phyloP scores from a whole-genome alignment of 1,139 yeast genomes.

The Sugiyamaella pinicola region DNA sequence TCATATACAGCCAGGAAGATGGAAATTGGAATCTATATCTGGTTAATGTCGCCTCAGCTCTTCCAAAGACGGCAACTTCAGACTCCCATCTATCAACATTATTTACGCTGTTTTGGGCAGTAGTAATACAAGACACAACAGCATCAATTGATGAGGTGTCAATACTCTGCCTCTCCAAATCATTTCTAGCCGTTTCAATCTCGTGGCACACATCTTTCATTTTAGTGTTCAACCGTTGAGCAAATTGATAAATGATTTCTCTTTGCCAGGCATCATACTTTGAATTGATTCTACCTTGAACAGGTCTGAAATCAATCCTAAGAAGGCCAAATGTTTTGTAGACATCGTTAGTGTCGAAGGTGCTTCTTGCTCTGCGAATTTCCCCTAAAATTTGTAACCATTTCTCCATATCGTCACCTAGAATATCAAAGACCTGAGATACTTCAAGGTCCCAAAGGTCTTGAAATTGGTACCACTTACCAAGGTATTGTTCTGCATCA shows the following conservation, averaged over 20 bases:
- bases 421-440: conserved; percentile 39
- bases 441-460: conserved; percentile 59
- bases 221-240: conserved; percentile 41
- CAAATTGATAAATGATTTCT: conserved; percentile 50
- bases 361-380: conserved; percentile 49
- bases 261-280: conserved; percentile 64
- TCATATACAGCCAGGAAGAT: conserved; percentile 59
- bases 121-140: conserved; percentile 44
- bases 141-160: conserved; percentile 46
- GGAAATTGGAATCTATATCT: conserved; percentile 55
- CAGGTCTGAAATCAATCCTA: conserved; percentile 51
- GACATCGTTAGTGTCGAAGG: conserved; percentile 57
- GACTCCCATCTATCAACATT: conserved; percentile 42
- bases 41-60: conserved; percentile 52
- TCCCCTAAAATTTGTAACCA: conserved; percentile 57
- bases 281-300: conserved; percentile 56
- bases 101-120: conserved; percentile 39
- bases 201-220: conserved; percentile 40
- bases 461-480: conserved; percentile 60
- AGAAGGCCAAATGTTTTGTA: conserved; percentile 48
- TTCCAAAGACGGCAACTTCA: conserved; percentile 37
- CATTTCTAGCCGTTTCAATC: conserved; percentile 38
- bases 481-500: conserved; percentile 45
- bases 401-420: conserved; percentile 45
- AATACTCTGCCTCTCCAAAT: conserved; percentile 42